Base-by-base conservation (phyloP, 495 filamentous ascomycete genomes). In the Trichoderma orchidacearum region DNA sequence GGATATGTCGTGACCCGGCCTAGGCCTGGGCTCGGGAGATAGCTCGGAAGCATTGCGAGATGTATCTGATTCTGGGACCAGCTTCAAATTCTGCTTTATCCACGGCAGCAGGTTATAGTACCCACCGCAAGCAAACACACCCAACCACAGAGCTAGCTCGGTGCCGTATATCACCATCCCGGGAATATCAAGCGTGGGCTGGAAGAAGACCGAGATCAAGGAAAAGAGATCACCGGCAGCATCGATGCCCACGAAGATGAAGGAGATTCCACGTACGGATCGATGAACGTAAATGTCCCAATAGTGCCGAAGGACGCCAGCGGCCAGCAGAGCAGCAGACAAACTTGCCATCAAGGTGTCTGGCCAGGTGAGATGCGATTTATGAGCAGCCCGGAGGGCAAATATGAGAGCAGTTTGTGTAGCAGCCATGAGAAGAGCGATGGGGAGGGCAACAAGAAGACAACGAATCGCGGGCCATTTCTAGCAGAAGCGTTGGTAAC, bases 171-270 rank as follows among this genome's bases (percentile, higher is more conserved):
- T 82, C 9, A 81, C 72, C 61, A 85, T 72, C 0, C 80, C 82
- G 1, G 83, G 65, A 12, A 80, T 62, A 63, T 83, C 72, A 21
- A 83, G 65, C 27, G 61, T 66, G 3, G 70, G 67, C 64, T 80
- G 79, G 56, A 83, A 85, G 51, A 84, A 66, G 34, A 86, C 67
- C 5, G 83, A 83, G 12, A 83, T 60, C 0, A 85, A 70, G 3
- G 81, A 84, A 55, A 79, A 80, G 1, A 85, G 56, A 68, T 86
- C 83, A 0, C 82, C 83, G 1, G 76, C 72, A 3, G 82, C 82
- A 64, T 86, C 83, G 36, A 85, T 82, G 0, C 67, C 80, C 0
- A 84, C 80, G 61, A 85, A 86, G 3, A 83, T 67, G 65, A 86
- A 85, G 13, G 78, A 82, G 30, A 86, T 84, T 7, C 83, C 83